Conservation (phyloP, 1,139 yeast species). For the Candida tetrigidarum region DNA sequence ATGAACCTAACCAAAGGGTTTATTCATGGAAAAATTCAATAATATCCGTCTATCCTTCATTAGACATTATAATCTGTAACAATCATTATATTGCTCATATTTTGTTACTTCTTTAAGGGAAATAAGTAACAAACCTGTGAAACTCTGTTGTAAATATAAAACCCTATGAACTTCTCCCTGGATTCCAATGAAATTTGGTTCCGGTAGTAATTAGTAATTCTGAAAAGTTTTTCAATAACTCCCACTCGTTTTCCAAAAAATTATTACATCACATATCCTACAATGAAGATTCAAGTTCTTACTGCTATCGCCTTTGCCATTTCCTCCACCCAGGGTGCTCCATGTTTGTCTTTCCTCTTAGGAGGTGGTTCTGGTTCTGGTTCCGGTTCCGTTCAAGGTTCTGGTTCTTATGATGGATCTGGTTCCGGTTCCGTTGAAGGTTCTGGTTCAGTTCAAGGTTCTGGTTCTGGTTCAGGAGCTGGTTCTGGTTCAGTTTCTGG, state of each 20-base stretch:
- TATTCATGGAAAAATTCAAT: too few species aligned
- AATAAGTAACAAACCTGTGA: too few species aligned
- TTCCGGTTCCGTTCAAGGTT: neutral
- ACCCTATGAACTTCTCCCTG: neutral
- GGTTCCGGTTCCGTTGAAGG: neutral
- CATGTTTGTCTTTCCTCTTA: slow-evolving; percentile 2
- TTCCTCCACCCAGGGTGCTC: neutral
- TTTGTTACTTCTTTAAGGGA: too few species aligned
- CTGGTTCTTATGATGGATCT: neutral
- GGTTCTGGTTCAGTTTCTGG: neutral
- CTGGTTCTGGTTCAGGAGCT: neutral
- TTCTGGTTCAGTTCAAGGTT: neutral
- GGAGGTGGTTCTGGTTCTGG: neutral
- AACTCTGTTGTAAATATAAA: too few species aligned
- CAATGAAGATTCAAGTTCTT: slow-evolving; percentile 5
- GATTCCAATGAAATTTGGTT: neutral
- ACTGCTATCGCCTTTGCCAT: slow-evolving; percentile 1
- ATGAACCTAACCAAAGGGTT: neutral
- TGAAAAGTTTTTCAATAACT: too few species aligned
- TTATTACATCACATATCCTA: neutral
- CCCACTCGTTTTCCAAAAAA: neutral
- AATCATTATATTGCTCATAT: too few species aligned
- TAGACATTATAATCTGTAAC: slow-evolving; percentile 4
- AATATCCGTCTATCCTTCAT: neutral
- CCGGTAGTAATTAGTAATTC: neutral